phyloP scores from a whole-genome alignment of 2,329 filamentous ascomycete genomes.

The Pyrenophora teres region DNA sequence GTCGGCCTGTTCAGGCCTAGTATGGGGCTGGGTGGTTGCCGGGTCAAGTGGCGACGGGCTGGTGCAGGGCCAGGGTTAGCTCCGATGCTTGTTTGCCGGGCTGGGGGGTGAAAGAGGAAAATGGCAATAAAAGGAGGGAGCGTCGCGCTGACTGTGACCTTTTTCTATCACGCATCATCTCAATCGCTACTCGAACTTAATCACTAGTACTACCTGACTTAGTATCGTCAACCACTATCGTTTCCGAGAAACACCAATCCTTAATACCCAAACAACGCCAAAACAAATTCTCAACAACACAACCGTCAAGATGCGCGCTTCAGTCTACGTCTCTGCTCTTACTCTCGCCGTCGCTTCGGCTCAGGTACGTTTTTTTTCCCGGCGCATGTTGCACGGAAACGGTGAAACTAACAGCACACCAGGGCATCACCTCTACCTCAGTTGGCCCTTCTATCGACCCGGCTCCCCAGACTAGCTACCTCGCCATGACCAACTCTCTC shows the following conservation, averaged over 20 bases:
- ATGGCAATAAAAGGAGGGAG: conserved; percentile 25
- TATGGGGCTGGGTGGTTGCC: conserved; percentile 26
- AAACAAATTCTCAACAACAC: conserved; percentile 11
- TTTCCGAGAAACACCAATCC: conserved; percentile 12
- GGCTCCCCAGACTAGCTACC: conserved; percentile 36
- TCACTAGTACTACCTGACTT: conserved; percentile 18
- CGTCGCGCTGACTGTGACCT: conserved; percentile 6
- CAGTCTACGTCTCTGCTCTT: conserved; percentile 35
- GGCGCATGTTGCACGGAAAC: conserved; percentile 10
- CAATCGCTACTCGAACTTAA: conserved; percentile 9
- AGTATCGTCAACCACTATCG: conserved; percentile 16
- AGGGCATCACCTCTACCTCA: conserved; percentile 10
- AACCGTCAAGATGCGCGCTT: conserved; percentile 38
- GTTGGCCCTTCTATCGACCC: conserved; percentile 22
- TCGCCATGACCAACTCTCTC: conserved; percentile 41
- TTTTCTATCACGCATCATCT: conserved; percentile 5
- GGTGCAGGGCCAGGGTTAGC: conserved; percentile 16
- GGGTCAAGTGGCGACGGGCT: conserved; percentile 25
- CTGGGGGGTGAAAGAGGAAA: conserved; percentile 11
- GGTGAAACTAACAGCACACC: neutral
- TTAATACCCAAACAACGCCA: conserved; percentile 7
- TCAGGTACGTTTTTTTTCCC: conserved; percentile 25
- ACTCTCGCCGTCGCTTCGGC: conserved; percentile 39
- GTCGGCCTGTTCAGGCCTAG: conserved; percentile 1
- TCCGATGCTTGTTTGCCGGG: conserved; percentile 17